phyloP scores from a whole-genome alignment of 2,329 filamentous ascomycete species.

The Colletotrichum cuscutae region DNA sequence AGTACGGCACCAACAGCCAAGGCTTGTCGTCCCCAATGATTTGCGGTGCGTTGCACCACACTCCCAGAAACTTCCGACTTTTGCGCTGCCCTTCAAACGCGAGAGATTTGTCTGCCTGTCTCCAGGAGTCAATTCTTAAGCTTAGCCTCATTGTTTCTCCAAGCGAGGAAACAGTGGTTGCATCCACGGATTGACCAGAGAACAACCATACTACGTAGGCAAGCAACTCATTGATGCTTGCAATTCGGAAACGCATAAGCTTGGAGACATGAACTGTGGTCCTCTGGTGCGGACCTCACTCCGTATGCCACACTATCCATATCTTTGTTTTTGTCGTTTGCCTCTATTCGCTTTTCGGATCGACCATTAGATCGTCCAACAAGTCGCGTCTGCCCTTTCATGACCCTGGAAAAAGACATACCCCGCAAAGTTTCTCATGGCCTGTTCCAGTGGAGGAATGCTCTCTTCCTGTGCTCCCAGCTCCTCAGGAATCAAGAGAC shows the following conservation, averaged over 20 bases:
- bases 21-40: constrained; percentile 4
- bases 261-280: not conserved
- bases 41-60: constrained; percentile 1
- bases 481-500: not conserved
- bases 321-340: not conserved
- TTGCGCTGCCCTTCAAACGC: constrained; percentile 2
- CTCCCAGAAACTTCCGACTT: constrained; percentile 7
- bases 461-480: not conserved
- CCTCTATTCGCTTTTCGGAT: not conserved
- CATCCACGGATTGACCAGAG: not conserved
- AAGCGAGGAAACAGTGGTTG: constrained; percentile 4
- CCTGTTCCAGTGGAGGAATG: not conserved
- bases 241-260: not conserved
- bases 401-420: not conserved
- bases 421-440: not conserved
- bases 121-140: not conserved
- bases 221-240: not conserved
- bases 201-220: not conserved
- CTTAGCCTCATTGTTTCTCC: constrained; percentile 8
- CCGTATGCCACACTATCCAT: not conserved
- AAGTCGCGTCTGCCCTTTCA: not conserved
- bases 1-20: constrained; percentile 1
- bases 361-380: not conserved
- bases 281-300: not conserved
- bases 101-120: not conserved